A percentile compares a stretch with the other conserved stretches of the same genome.
phyloP scores from a whole-genome alignment of 2,329 filamentous ascomycete species.

The Akanthomyces uredinophilus region DNA sequence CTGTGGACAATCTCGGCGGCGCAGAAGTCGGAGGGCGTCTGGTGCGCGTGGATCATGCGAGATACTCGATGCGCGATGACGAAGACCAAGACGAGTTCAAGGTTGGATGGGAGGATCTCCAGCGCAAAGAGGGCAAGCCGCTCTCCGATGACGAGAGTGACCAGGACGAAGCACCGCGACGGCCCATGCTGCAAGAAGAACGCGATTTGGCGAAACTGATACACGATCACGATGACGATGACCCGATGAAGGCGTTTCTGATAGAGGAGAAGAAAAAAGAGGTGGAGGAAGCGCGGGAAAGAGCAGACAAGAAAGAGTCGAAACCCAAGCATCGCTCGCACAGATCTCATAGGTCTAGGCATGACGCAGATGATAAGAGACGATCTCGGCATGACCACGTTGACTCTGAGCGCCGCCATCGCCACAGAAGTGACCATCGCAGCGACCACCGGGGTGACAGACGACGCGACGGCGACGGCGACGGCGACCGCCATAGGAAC shows the following conservation, averaged over 20 bases:
- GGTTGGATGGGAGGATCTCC: constrained; percentile 56
- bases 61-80: constrained; percentile 85
- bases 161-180: constrained; percentile 37
- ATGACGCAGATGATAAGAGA: constrained; percentile 22
- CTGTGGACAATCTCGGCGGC: constrained; percentile 92
- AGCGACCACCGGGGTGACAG: constrained; percentile 23
- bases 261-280: constrained; percentile 90
- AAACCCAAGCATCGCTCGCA: constrained; percentile 44
- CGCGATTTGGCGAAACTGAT: constrained; percentile 70
- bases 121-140: constrained; percentile 43
- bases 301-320: constrained; percentile 44
- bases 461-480: constrained; percentile 23
- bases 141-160: constrained; percentile 41
- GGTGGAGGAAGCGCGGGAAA: constrained; percentile 61
- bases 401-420: neutral
- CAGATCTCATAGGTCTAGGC: constrained; percentile 38
- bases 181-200: constrained; percentile 75
- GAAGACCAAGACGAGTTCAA: constrained; percentile 57
- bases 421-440: constrained; percentile 18
- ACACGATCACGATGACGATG: constrained; percentile 82
- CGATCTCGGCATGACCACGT: constrained; percentile 15
- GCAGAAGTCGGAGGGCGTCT: constrained; percentile 75
- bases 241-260: constrained; percentile 92
- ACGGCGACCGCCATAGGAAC: constrained; percentile 26
- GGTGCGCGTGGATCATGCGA: constrained; percentile 83